Base-by-base conservation (phyloP, 768 basidiomycete genomes). In the Serendipita sp. region DNA sequence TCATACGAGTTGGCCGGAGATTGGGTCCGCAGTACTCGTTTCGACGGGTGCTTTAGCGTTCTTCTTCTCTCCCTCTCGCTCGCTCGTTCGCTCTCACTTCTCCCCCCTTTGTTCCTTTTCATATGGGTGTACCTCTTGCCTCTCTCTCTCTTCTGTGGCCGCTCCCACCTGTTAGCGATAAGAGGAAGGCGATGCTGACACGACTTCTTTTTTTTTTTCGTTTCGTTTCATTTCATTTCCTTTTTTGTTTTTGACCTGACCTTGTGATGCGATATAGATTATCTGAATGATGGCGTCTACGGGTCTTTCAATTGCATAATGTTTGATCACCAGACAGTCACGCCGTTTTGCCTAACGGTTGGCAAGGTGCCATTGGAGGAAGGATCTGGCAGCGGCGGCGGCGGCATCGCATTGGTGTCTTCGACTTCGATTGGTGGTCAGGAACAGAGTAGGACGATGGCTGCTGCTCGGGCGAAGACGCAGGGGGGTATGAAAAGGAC, bases 211-310 rank as follows among this genome's bases (percentile, higher is more conserved):
- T 62, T 41, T 38, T 17, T 61, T 13, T 20, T 44, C 31, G 16
- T 38, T 41, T 34, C 26, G n/a, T 22, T 34, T 61, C 24, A 24
- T 75, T 42, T 77, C 11, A 42, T 42, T 77, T 63, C 65, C 42
- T 33, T 56, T 20, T 62, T 64, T 69, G 60, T 61, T 62, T 62
- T 61, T 43, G 66, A 31, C 42, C 31, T 24, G 22, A 38, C 43
- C 33, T 50, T 34, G 43, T 44, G 24, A 24, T 26, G 11, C 16
- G n/a, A 42, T 38, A 34, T 72, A 96, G 93, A 97, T 77, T 98
- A 98, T 78, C 92, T 98, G 81, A 98, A 97, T 75, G 95, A 98
- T 72, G 96, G 96, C 45, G 92, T 99, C 42, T 99, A 99, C 73
- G 93, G 95, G 60, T 84, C 91, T 22, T 93, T 94, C 78, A 93